These are phyloP conservation scores for Starmerella asiatica DNA, from an alignment of 805 yeast genomes.

Conservation along the genomic window DNA sequence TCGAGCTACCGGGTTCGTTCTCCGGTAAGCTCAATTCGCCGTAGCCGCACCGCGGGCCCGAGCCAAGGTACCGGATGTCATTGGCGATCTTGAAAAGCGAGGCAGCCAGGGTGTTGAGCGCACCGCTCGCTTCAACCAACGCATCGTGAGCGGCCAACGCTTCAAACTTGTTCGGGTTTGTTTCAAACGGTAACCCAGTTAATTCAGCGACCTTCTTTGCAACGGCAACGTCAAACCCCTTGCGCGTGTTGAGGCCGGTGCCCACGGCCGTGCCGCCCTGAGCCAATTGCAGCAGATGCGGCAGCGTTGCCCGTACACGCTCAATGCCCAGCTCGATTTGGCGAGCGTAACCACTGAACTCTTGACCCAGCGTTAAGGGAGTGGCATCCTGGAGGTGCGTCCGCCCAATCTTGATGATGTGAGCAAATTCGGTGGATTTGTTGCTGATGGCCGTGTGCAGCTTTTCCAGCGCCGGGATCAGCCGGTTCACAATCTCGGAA, in stretches of 20 bases:
- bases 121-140: slow-evolving; percentile 93
- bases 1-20: slow-evolving; percentile 98
- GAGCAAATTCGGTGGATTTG: slow-evolving; percentile 70
- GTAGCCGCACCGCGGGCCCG: slow-evolving; percentile 99
- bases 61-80: slow-evolving; percentile 94
- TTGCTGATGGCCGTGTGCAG: slow-evolving; percentile 65
- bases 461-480: slow-evolving; percentile 66
- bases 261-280: slow-evolving; percentile 99
- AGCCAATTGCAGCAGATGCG: slow-evolving; percentile 69
- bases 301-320: slow-evolving; percentile 66
- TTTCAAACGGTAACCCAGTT: slow-evolving; percentile 77
- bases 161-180: slow-evolving; percentile 98
- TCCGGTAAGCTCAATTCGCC: slow-evolving; percentile 92
- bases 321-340: slow-evolving; percentile 83
- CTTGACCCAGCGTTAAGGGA: slow-evolving; percentile 95
- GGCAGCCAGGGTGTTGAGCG: slow-evolving; percentile 85
- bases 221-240: slow-evolving; percentile 76
- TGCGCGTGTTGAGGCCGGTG: slow-evolving; percentile 89
- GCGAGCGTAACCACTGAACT: slow-evolving; percentile 90
- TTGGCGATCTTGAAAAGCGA: slow-evolving; percentile 93
- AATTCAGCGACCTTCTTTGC: slow-evolving; percentile 75
- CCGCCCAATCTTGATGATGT: slow-evolving; percentile 96
- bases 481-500: slow-evolving; percentile 58
- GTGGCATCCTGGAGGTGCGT: slow-evolving; percentile 98
- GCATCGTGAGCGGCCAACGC: slow-evolving; percentile 99